phyloP scores from a whole-genome alignment of 176 grass and related monocot genomes.

The Carex myosuroides region DNA sequence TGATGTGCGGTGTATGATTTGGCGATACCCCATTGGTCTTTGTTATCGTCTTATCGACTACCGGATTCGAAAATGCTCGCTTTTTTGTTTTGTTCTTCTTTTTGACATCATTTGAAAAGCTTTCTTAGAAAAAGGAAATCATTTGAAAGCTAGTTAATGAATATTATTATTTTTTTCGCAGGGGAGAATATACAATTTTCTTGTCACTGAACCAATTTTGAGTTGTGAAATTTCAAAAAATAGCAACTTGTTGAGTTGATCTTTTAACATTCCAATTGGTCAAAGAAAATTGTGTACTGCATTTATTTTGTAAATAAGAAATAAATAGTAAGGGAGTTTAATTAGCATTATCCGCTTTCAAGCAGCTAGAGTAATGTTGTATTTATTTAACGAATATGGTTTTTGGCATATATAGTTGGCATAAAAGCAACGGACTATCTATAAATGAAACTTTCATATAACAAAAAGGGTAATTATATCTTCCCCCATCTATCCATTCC shows the following conservation, averaged over 20 bases:
- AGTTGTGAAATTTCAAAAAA: background rate
- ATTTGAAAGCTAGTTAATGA: background rate
- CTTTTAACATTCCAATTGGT: too few species aligned
- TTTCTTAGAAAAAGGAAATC: background rate
- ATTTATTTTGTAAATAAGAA: too few species aligned
- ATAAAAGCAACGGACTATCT: background rate
- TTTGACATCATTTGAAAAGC: background rate
- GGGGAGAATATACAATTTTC: background rate
- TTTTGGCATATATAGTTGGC: background rate
- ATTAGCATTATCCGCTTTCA: too few species aligned
- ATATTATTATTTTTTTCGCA: background rate
- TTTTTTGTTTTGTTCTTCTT: background rate
- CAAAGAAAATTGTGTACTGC: too few species aligned
- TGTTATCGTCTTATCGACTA: background rate
- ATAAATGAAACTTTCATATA: background rate
- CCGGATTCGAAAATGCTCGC: conserved; percentile 1
- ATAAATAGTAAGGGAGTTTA: too few species aligned
- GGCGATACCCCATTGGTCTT: conserved; percentile 10
- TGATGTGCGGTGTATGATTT: conserved; percentile 11
- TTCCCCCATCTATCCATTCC: too few species aligned
- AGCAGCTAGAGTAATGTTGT: too few species aligned
- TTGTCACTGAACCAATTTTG: background rate
- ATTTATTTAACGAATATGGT: background rate
- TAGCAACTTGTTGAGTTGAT: background rate
- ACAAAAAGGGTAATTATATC: too few species aligned